Percentiles rank a stretch among this genome's conserved stretches.
phyloP scores from a whole-genome alignment of 768 basidiomycete genomes.

The Agaricus bisporus region DNA sequence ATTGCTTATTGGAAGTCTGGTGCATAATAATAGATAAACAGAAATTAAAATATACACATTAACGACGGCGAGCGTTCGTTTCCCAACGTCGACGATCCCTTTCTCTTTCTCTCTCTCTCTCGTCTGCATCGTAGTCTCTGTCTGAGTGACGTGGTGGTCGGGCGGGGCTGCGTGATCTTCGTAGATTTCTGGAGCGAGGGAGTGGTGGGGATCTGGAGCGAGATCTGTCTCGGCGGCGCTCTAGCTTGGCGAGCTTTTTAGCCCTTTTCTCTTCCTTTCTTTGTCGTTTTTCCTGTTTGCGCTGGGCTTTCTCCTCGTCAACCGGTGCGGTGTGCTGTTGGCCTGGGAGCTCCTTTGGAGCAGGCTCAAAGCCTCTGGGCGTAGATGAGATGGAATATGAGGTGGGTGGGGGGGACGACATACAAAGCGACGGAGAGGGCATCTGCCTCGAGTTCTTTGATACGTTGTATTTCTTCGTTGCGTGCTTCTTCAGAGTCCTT shows the following conservation, averaged over 20 bases:
- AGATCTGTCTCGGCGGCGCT: slow-evolving; percentile 20
- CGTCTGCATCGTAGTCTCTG: slow-evolving; percentile 16
- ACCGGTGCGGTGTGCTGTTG: not conserved
- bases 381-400: not conserved
- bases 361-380: slow-evolving; percentile 65
- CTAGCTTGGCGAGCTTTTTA: slow-evolving; percentile 34
- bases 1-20: slow-evolving; percentile 92
- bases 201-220: slow-evolving; percentile 24
- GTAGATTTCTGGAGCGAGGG: slow-evolving; percentile 7
- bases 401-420: not conserved
- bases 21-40: slow-evolving; percentile 8
- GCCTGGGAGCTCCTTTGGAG: slow-evolving; percentile 25
- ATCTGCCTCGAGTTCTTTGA: slow-evolving; percentile 89
- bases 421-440: slow-evolving; percentile 78
- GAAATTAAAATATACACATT: not conserved
- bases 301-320: slow-evolving; percentile 16
- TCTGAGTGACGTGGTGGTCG: slow-evolving; percentile 7
- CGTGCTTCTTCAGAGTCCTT: slow-evolving; percentile 38
- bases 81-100: slow-evolving; percentile 48
- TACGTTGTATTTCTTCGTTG: slow-evolving; percentile 65
- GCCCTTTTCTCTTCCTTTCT: slow-evolving; percentile 56
- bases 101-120: slow-evolving; percentile 21
- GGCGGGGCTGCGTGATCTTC: slow-evolving; percentile 3
- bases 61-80: slow-evolving; percentile 23
- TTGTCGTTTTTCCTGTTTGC: slow-evolving; percentile 40